These are phyloP conservation scores for Leccinum boreale DNA, from an alignment of 768 basidiomycete species.

Conservation along the genomic window DNA sequence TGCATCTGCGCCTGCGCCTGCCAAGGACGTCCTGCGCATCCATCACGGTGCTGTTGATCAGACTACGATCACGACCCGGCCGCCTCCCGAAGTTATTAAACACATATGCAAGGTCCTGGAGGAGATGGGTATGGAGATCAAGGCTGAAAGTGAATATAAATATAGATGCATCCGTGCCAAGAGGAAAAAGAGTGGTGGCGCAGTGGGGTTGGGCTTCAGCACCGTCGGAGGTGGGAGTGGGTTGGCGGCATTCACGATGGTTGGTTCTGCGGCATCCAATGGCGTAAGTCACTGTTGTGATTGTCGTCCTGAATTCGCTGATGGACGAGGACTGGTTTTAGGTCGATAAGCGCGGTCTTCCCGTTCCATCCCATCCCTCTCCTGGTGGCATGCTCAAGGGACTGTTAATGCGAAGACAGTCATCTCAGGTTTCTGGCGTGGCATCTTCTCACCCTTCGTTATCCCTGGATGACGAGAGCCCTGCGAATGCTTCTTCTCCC, in stretches of 20 bases:
- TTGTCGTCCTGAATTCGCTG: slow-evolving; percentile 2
- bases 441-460: slow-evolving; percentile 40
- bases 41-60: slow-evolving; percentile 94
- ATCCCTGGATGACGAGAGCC: slow-evolving; percentile 47
- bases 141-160: slow-evolving; percentile 88
- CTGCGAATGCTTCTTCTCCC: slow-evolving; percentile 19
- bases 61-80: slow-evolving; percentile 77
- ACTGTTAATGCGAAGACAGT: slow-evolving; percentile 85
- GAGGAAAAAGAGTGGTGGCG: slow-evolving; percentile 53
- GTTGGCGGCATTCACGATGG: slow-evolving; percentile 73
- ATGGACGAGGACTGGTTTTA: slow-evolving; percentile 27
- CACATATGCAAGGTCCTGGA: slow-evolving; percentile 78
- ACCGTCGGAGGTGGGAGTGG: slow-evolving; percentile 38
- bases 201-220: slow-evolving; percentile 43
- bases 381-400: slow-evolving; percentile 80
- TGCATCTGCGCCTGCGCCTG: slow-evolving; percentile 29
- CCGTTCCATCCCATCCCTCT: slow-evolving; percentile 75
- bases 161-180: slow-evolving; percentile 81
- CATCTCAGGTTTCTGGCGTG: slow-evolving; percentile 64
- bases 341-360: slow-evolving; percentile 89
- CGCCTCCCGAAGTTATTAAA: slow-evolving; percentile 84
- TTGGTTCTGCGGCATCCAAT: slow-evolving; percentile 80
- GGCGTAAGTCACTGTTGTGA: slow-evolving; percentile 55
- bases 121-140: slow-evolving; percentile 88
- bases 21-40: slow-evolving; percentile 60